These are phyloP conservation scores for Parastagonospora avenae DNA, from an alignment of 2,329 filamentous ascomycete species.

Conservation along the genomic window DNA sequence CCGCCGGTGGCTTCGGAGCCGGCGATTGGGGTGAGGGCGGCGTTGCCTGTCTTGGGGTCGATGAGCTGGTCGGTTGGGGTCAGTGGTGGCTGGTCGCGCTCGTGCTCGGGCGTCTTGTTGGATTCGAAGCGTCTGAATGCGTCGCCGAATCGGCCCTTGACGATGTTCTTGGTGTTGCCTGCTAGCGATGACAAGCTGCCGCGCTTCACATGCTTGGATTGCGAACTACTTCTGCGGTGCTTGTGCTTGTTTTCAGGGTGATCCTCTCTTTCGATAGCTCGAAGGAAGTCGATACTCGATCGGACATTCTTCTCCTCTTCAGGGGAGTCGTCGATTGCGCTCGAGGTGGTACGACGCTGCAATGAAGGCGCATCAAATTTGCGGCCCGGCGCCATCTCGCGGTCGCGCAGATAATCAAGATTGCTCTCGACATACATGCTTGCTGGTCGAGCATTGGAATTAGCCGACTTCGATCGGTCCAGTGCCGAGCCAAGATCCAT, in stretches of 20 bases:
- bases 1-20: slow-evolving; percentile 76
- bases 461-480: slow-evolving; percentile 66
- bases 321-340: slow-evolving; percentile 43
- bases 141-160: slow-evolving; percentile 90
- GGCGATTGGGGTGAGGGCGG: slow-evolving; percentile 66
- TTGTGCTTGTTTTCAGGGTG: slow-evolving; percentile 59
- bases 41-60: slow-evolving; percentile 24
- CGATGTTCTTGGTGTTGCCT: slow-evolving; percentile 76
- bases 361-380: slow-evolving; percentile 39
- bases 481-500: slow-evolving; percentile 65
- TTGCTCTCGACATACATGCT: slow-evolving; percentile 85
- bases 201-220: slow-evolving; percentile 69
- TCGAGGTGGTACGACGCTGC: slow-evolving; percentile 33
- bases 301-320: slow-evolving; percentile 70
- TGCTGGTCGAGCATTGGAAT: slow-evolving; percentile 71
- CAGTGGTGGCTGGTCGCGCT: slow-evolving; percentile 32
- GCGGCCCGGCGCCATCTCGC: slow-evolving; percentile 61
- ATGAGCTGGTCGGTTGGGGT: slow-evolving; percentile 32
- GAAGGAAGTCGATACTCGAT: slow-evolving; percentile 83
- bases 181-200: slow-evolving; percentile 72
- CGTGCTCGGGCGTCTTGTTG: slow-evolving; percentile 38
- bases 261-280: slow-evolving; percentile 69
- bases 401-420: slow-evolving; percentile 80
- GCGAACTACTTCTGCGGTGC: slow-evolving; percentile 61
- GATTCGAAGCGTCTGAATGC: slow-evolving; percentile 91